phyloP scores from a whole-genome alignment of 345 rosid genomes.

The Gossypium arboreum region DNA sequence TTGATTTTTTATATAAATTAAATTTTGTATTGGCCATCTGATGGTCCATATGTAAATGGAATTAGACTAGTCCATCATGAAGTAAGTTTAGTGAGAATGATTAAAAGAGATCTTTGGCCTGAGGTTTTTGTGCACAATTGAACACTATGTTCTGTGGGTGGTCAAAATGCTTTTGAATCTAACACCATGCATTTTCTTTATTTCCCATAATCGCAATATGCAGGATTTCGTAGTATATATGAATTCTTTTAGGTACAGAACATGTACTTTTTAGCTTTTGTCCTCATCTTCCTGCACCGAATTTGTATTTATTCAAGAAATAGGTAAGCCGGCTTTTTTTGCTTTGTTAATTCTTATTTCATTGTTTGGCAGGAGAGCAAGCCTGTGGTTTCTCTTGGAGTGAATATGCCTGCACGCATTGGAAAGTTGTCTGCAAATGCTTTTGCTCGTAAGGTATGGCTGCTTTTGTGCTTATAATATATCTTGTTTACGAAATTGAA shows the following conservation, averaged over 20 bases:
- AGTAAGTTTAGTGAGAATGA: background rate
- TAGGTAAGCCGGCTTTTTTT: background rate
- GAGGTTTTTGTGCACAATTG: background rate
- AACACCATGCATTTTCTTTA: background rate
- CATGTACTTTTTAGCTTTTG: background rate
- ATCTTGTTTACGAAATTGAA: background rate
- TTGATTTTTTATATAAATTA: background rate
- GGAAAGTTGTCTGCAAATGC: conserved; percentile 52
- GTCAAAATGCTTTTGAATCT: background rate
- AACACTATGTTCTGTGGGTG: background rate
- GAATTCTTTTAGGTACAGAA: background rate
- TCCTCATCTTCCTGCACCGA: background rate
- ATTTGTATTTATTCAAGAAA: conserved; percentile 2
- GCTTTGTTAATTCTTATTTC: background rate
- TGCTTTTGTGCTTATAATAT: background rate
- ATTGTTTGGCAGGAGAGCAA: conserved; percentile 39
- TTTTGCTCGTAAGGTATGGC: conserved; percentile 64
- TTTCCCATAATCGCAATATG: background rate
- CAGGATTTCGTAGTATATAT: background rate
- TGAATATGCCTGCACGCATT: conserved; percentile 34
- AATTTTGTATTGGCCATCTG: background rate
- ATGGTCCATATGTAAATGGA: background rate
- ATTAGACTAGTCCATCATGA: background rate
- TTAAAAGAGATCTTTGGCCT: background rate
- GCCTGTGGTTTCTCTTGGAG: conserved; percentile 29